Base-by-base conservation (phyloP, 495 filamentous ascomycete genomes). In the Xylaria palmicola region DNA sequence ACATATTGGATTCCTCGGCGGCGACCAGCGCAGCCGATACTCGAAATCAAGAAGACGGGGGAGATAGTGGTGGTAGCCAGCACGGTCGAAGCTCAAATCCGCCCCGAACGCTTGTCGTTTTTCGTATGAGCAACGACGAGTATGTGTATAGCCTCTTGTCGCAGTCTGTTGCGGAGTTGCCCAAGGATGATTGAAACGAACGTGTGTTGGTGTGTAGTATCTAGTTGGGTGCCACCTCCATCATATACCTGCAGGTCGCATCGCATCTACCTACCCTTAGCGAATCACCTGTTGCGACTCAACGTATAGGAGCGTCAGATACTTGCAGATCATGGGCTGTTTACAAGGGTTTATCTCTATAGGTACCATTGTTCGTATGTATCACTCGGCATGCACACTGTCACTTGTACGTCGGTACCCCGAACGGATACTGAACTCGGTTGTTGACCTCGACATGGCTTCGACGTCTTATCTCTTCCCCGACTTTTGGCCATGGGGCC, bases 381-480 rank as follows among this genome's bases (percentile, higher is more conserved):
- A 47, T 47, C 54, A 47, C 40, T 47, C 48, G 24, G 12, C 29
- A 19, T 50, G 34, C 17, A 29, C 17, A 5, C 6, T 51, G 29
- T 34, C 19, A 7, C 48, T 20, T 26, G 48, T 50, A 48, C 13
- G 48, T 50, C 29, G 10, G 22, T 47, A 34, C 32, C 47, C 47
- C 6, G 49, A 52, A 12, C 17, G 17, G 50, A 36, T 9, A 30
- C 24, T 27, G 34, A 30, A 8, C 32, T 40, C 36, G 27, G n/a
- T 29, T 36, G n/a, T 29, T 36, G 40, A 57, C 41, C 41, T 27
- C 12, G 40, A 47, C 40, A 13, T 57, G n/a, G 41, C 40, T 26
- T 49, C 29, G 4, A 48, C 19, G 43, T 57, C 56, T 59, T 59
- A 59, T 59, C 56, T 59, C 39, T 57, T 57, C 56, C 43, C 56